Conservation (phyloP, 495 filamentous ascomycete genomes). For the Lasiosphaeriaceae sp. region DNA sequence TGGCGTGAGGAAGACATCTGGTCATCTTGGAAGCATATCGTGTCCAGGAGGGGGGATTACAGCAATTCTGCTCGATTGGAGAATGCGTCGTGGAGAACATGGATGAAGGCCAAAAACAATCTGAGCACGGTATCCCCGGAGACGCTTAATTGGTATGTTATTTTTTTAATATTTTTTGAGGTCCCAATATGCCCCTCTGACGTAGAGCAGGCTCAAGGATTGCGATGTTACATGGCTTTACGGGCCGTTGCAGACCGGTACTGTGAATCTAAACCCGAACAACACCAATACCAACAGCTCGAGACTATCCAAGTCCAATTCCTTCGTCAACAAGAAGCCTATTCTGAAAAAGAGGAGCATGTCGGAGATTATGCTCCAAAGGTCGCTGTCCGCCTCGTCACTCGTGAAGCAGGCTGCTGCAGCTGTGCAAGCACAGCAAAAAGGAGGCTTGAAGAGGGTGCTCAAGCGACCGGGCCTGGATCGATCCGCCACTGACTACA, state of each 20-base stretch:
- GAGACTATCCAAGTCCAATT: conserved; percentile 70
- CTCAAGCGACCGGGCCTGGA: conserved; percentile 41
- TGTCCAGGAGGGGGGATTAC: conserved; percentile 70
- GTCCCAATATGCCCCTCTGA: conserved; percentile 18
- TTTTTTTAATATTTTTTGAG: conserved; percentile 10
- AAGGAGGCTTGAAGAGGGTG: conserved; percentile 46
- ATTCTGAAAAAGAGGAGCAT: conserved; percentile 96
- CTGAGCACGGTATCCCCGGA: conserved; percentile 84
- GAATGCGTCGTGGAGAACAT: conserved; percentile 98
- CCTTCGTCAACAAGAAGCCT: conserved; percentile 80
- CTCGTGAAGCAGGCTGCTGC: conserved; percentile 91
- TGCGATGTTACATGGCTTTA: conserved; percentile 98
- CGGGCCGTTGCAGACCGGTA: conserved; percentile 77
- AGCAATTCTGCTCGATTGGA: conserved; percentile 79
- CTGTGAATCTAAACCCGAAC: conserved; percentile 42
- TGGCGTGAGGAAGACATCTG: conserved; percentile 98
- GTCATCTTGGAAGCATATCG: conserved; percentile 93
- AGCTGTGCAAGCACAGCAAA: conserved; percentile 85
- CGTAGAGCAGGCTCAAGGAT: conserved; percentile 76
- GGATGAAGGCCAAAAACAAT: conserved; percentile 84
- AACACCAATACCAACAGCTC: conserved; percentile 49
- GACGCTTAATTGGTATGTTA: conserved; percentile 77
- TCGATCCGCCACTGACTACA: conserved; percentile 64
- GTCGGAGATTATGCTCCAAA: conserved; percentile 91
- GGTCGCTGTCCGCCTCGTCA: conserved; percentile 84